These are phyloP conservation scores for Suhomyces maxii DNA, from an alignment of 1,139 yeast genomes.

Conservation along the genomic window DNA sequence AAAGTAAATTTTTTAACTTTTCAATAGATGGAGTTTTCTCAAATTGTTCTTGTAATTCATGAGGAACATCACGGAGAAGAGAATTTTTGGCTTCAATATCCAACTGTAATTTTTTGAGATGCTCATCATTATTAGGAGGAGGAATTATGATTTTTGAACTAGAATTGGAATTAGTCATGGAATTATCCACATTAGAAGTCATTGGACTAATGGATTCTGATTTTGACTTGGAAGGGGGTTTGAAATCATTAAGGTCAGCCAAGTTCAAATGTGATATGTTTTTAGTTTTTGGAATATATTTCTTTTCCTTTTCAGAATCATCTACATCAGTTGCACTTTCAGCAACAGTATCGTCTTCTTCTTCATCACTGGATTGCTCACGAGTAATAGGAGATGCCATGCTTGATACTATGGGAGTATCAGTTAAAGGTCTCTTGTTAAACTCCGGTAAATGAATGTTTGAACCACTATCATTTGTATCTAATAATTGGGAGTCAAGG, in stretches of 20 bases:
- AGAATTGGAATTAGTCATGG: slow-evolving; percentile 5
- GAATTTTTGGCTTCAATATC: slow-evolving; percentile 19
- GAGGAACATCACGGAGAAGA: slow-evolving; percentile 36
- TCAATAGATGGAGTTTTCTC: slow-evolving; percentile 47
- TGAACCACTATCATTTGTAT: slow-evolving; percentile 5
- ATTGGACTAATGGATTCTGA: slow-evolving; percentile 17
- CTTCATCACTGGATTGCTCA: slow-evolving; percentile 32
- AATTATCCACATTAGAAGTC: slow-evolving; percentile 8
- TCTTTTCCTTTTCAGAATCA: slow-evolving; percentile 11
- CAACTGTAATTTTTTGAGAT: slow-evolving; percentile 15
- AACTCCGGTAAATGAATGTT: slow-evolving; percentile 51
- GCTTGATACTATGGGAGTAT: slow-evolving; percentile 65
- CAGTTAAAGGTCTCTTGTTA: slow-evolving; percentile 68
- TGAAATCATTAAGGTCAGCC: slow-evolving; percentile 28
- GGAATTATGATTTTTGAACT: slow-evolving; percentile 7
- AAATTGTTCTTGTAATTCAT: slow-evolving; percentile 34
- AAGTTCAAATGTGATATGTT: slow-evolving; percentile 47
- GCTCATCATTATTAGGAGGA: slow-evolving; percentile 12
- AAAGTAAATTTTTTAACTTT: slow-evolving; percentile 36
- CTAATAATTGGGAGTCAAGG: slow-evolving; percentile 28
- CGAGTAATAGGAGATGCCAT: slow-evolving; percentile 52
- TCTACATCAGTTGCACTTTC: background rate
- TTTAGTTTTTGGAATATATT: slow-evolving; percentile 25
- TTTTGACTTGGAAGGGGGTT: background rate
- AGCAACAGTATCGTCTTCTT: slow-evolving; percentile 8